These are phyloP conservation scores for Ramularia collo-cygni DNA, from an alignment of 2,329 filamentous ascomycete species.

Conservation along the genomic window DNA sequence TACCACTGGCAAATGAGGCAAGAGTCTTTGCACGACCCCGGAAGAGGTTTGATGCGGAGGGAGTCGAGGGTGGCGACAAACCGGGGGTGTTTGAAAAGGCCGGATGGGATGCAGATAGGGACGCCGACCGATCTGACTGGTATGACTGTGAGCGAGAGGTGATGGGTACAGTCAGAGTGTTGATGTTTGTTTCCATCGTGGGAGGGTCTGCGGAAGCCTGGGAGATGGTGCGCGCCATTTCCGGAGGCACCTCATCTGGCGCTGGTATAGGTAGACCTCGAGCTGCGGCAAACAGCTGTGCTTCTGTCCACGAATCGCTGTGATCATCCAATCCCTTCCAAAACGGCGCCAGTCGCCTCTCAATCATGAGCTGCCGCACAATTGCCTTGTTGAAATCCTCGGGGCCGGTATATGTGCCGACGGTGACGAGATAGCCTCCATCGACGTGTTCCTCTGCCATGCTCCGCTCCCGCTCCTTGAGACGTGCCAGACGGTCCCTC, in stretches of 20 bases:
- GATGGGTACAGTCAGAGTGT: conserved; percentile 73
- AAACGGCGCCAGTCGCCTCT: conserved; percentile 85
- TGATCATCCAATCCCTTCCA: conserved; percentile 92
- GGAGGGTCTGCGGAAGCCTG: conserved; percentile 36
- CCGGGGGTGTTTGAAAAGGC: conserved; percentile 49
- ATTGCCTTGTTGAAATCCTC: conserved; percentile 90
- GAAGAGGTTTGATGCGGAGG: conserved; percentile 52
- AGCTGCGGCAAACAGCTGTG: conserved; percentile 88
- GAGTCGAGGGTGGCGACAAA: conserved; percentile 28
- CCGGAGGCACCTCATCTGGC: conserved; percentile 72
- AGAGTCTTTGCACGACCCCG: conserved; percentile 83
- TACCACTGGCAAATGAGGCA: conserved; percentile 69
- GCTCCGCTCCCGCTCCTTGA: conserved; percentile 83
- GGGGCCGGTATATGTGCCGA: conserved; percentile 83
- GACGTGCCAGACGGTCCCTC: conserved; percentile 65
- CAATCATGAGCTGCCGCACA: conserved; percentile 92
- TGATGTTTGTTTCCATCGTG: conserved; percentile 55
- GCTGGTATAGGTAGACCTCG: conserved; percentile 77
- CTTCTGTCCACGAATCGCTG: conserved; percentile 81
- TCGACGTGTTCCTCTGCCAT: conserved; percentile 89
- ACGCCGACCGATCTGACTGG: conserved; percentile 63
- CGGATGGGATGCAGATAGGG: conserved; percentile 53
- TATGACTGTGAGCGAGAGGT: conserved; percentile 68
- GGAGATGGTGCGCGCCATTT: conserved; percentile 46
- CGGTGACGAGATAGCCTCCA: conserved; percentile 87